A percentile compares a stretch with the other conserved stretches of the same genome.
Conservation (phyloP, 108 stramenopile species). For the Aurantiochytrium sp. region DNA sequence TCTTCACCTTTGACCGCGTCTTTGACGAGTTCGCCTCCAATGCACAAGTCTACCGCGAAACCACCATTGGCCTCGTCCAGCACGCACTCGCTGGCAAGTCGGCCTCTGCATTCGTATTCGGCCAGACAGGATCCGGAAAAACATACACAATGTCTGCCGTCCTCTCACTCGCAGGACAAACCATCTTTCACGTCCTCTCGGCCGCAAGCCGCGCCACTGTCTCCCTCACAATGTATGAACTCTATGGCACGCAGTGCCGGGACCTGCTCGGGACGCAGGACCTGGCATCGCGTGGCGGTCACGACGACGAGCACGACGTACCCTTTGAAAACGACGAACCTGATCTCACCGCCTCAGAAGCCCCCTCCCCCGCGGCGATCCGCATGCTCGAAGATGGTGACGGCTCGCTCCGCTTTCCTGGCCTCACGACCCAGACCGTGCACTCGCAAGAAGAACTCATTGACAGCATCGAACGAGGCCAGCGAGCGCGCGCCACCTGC, state of each 20-base stretch:
- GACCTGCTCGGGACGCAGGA: constrained; percentile 38
- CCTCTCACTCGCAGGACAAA: constrained; percentile 32
- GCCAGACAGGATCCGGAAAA: constrained; percentile 57
- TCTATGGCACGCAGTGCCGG: constrained; percentile 45
- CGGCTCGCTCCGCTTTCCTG: constrained; percentile 21
- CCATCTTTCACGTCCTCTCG: constrained; percentile 28
- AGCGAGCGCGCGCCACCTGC: constrained; percentile 48
- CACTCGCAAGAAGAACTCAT: constrained; percentile 35
- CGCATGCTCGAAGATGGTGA: constrained; percentile 42
- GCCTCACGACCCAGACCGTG: constrained; percentile 29
- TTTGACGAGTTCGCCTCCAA: constrained; percentile 52
- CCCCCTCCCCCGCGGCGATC: not conserved
- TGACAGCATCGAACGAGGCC: constrained; percentile 30
- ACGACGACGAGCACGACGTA: not conserved
- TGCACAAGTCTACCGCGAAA: constrained; percentile 44
- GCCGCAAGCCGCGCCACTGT: not conserved
- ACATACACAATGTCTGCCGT: constrained; percentile 51
- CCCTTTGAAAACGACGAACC: not conserved
- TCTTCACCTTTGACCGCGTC: constrained; percentile 42
- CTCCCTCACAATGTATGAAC: constrained; percentile 47
- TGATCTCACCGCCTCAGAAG: no score
- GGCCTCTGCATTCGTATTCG: constrained; percentile 54
- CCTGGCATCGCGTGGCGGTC: not conserved
- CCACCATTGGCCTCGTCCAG: constrained; percentile 46
- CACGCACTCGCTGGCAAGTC: constrained; percentile 31